Conservation (phyloP, 2,329 filamentous ascomycete species). For the Aspergillus piperis region DNA sequence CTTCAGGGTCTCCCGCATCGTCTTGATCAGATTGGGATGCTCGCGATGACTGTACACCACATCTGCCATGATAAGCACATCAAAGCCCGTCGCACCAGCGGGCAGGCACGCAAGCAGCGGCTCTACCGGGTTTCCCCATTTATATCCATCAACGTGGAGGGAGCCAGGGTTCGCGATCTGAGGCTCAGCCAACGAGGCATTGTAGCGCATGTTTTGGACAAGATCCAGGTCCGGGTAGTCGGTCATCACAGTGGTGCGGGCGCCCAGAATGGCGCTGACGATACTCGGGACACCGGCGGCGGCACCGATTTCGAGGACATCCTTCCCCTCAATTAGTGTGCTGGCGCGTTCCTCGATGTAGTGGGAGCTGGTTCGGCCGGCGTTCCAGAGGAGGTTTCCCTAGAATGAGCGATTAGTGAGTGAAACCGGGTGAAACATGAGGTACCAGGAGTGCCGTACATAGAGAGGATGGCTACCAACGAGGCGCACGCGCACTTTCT, state of each 20-base stretch:
- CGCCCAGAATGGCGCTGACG: constrained; percentile 72
- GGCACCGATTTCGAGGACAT: constrained; percentile 86
- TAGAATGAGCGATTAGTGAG: constrained; percentile 28
- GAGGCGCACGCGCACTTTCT: constrained; percentile 69
- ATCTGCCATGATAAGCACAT: constrained; percentile 83
- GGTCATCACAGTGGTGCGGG: constrained; percentile 70
- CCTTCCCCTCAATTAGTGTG: constrained; percentile 62
- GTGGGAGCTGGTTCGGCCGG: constrained; percentile 72
- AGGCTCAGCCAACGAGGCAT: constrained; percentile 62
- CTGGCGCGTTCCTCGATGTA: constrained; percentile 72
- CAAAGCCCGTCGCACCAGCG: constrained; percentile 57
- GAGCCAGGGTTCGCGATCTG: constrained; percentile 41
- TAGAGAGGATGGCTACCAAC: constrained; percentile 87
- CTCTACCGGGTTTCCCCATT: constrained; percentile 73
- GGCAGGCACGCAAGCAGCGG: constrained; percentile 62
- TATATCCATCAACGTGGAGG: constrained; percentile 69
- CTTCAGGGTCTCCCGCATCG: constrained; percentile 68
- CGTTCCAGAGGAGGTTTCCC: constrained; percentile 92
- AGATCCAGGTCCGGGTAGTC: constrained; percentile 87
- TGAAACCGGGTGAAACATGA: neutral
- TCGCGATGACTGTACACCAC: constrained; percentile 89
- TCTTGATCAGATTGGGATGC: constrained; percentile 74
- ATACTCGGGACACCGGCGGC: constrained; percentile 83
- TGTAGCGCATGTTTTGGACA: constrained; percentile 75
- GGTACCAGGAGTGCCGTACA: constrained; percentile 48